Conservation (phyloP, 805 yeast species). For the Blastobotrys peoriensis region DNA sequence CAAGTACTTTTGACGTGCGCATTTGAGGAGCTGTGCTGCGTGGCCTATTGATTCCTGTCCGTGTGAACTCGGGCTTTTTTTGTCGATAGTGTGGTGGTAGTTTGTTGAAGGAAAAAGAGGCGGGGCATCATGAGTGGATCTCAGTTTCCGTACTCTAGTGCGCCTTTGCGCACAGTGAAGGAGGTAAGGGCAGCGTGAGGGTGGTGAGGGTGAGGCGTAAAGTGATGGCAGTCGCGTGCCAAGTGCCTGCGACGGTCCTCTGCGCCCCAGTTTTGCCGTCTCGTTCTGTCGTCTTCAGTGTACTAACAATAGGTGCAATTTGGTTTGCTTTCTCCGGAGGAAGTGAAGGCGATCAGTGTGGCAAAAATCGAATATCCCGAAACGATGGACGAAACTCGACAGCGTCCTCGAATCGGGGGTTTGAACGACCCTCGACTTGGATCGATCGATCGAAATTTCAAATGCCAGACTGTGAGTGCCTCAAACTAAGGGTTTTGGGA, state of each 20-base stretch:
- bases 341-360: constrained; percentile 92
- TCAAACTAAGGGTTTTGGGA: background rate
- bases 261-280: no score
- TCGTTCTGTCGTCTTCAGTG: background rate
- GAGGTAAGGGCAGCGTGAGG: constrained; percentile 69
- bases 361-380: constrained; percentile 98
- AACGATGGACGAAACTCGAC: constrained; percentile 97
- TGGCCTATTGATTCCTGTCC: background rate
- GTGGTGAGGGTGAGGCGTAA: no score
- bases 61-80: background rate
- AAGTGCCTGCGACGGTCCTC: no score
- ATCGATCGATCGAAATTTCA: constrained; percentile 92
- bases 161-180: constrained; percentile 94
- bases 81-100: constrained; percentile 2
- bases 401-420: constrained; percentile 94
- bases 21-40: background rate
- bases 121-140: constrained; percentile 33
- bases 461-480: constrained; percentile 75
- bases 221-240: no score
- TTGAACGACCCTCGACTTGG: constrained; percentile 96
- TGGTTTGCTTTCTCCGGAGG: constrained; percentile 97
- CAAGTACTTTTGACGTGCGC: background rate
- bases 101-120: background rate
- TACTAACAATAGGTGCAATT: constrained; percentile 63
- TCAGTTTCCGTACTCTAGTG: constrained; percentile 89